Evolutionary conservation across 1,284 basidiomycete genomes (phyloP).

Genomic region (Cryptococcus jaspeensis): DNA sequence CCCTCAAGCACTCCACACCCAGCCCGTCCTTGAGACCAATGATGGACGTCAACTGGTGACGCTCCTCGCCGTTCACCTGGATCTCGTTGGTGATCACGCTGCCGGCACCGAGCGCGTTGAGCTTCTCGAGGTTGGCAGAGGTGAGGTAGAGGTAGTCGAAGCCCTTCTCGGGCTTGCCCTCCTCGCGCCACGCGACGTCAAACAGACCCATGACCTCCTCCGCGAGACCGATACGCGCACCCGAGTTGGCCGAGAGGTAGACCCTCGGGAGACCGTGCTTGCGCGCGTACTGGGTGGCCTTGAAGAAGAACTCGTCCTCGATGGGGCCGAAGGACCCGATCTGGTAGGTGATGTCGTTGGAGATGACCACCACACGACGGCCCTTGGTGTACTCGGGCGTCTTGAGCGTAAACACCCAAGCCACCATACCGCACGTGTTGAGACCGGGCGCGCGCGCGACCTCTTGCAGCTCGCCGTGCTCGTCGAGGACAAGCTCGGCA

Average conservation of each 20-base stretch:
- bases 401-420: slow-evolving; percentile 89
- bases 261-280: slow-evolving; percentile 84
- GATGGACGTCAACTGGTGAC: slow-evolving; percentile 93
- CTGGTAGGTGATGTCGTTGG: slow-evolving; percentile 98
- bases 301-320: slow-evolving; percentile 96
- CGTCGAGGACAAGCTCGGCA: slow-evolving; percentile 89
- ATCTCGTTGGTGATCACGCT: slow-evolving; percentile 81
- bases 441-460: slow-evolving; percentile 89
- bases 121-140: slow-evolving; percentile 75
- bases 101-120: slow-evolving; percentile 74
- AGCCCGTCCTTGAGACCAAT: slow-evolving; percentile 95
- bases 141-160: slow-evolving; percentile 96
- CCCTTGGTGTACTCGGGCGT: slow-evolving; percentile 94
- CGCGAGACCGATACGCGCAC: slow-evolving; percentile 92
- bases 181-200: slow-evolving; percentile 86
- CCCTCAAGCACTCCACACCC: slow-evolving; percentile 95
- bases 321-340: slow-evolving; percentile 96
- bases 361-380: slow-evolving; percentile 82
- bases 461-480: slow-evolving; percentile 84
- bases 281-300: slow-evolving; percentile 90
- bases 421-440: slow-evolving; percentile 97
- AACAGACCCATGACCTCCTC: slow-evolving; percentile 89
- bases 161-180: slow-evolving; percentile 83
- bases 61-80: slow-evolving; percentile 77
- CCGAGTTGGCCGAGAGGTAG: slow-evolving; percentile 98